Base-by-base conservation (phyloP, 306 rosid genomes). In the Boehmeria nivea region DNA sequence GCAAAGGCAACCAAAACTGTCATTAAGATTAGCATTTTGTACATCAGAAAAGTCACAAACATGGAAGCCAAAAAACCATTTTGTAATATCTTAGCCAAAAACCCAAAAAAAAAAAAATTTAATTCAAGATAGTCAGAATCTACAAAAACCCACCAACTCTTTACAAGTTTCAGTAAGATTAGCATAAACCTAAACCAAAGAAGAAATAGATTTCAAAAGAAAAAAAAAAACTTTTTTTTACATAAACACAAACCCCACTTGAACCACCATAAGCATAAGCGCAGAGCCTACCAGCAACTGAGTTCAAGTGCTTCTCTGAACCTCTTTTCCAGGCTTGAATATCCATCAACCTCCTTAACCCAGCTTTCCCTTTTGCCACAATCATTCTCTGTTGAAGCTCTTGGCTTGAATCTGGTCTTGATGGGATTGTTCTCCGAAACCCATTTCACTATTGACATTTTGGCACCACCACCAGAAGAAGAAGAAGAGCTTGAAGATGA, bases 261-360 rank as follows among this genome's bases (percentile, higher is more conserved):
- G 20, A 4, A 26, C 3, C 24, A 15, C 1, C 21, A 38, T 3
- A 56, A 2, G 4, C 20, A 54, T 4, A 20, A 8, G n/a, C n/a
- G n/a, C n/a, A n/a, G n/a, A n/a, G n/a, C n/a, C 33, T 38, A 65
- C 9, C 31, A 65, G 49, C 60, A 31, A 26, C 43, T 59, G 44
- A 28, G 50, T 16, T 66, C 43, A 49, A 57, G 61, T 3, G 52
- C 64, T 22, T 57, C 58, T 9, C 11, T 17, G 11, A 40, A 13
- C 27, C 23, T 26, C 34, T 14, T 27, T 9, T 66, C 54, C 20
- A 24, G 15, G 1, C 22, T 13, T 45, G 27, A 9, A 37, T 15
- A n/a, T 2, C 23, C 25, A 37, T 5, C 21, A 8, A 4, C 56
- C 57, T 14, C 54, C 25, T 53, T 24, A 3, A 6, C 36, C 45